Percentiles rank a stretch among this genome's conserved stretches.
These are phyloP conservation scores for Zygosaccharomyces sapae DNA, from an alignment of 1,139 yeast genomes.

Conservation along the genomic window DNA sequence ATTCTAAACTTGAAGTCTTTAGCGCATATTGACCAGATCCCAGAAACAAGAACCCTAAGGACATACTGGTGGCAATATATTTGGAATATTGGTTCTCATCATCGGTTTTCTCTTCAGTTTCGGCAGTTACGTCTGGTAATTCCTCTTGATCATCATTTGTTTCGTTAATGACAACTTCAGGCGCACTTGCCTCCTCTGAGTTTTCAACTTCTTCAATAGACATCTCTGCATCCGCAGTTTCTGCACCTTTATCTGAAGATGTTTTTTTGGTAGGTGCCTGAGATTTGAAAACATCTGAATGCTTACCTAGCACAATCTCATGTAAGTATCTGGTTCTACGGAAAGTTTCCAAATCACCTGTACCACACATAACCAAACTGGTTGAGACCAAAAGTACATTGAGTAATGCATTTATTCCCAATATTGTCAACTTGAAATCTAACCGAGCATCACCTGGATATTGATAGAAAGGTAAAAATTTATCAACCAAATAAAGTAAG, in stretches of 20 bases:
- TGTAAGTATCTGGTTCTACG: slow-evolving; percentile 69
- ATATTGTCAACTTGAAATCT: slow-evolving; percentile 58
- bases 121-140: slow-evolving; percentile 7
- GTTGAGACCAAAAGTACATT: slow-evolving; percentile 59
- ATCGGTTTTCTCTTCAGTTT: slow-evolving; percentile 17
- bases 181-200: slow-evolving; percentile 14
- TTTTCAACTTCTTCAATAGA: slow-evolving; percentile 7
- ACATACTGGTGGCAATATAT: slow-evolving; percentile 74
- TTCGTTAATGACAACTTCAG: slow-evolving; percentile 12
- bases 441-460: slow-evolving; percentile 45
- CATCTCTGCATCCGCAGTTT: slow-evolving; percentile 7
- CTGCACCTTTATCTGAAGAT: slow-evolving; percentile 4
- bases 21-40: slow-evolving; percentile 94
- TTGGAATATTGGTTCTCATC: slow-evolving; percentile 52
- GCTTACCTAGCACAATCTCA: slow-evolving; percentile 39
- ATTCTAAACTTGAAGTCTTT: slow-evolving; percentile 41
- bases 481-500: slow-evolving; percentile 58
- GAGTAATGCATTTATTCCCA: slow-evolving; percentile 54
- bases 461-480: slow-evolving; percentile 51
- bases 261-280: slow-evolving; percentile 1
- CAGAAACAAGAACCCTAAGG: slow-evolving; percentile 79
- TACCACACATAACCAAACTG: slow-evolving; percentile 81
- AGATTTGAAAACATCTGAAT: slow-evolving; percentile 27
- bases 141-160: slow-evolving; percentile 10
- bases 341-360: slow-evolving; percentile 79